These are phyloP conservation scores for Rhododendron kiyosumense DNA, from an alignment of 148 eudicot species.

Conservation along the genomic window DNA sequence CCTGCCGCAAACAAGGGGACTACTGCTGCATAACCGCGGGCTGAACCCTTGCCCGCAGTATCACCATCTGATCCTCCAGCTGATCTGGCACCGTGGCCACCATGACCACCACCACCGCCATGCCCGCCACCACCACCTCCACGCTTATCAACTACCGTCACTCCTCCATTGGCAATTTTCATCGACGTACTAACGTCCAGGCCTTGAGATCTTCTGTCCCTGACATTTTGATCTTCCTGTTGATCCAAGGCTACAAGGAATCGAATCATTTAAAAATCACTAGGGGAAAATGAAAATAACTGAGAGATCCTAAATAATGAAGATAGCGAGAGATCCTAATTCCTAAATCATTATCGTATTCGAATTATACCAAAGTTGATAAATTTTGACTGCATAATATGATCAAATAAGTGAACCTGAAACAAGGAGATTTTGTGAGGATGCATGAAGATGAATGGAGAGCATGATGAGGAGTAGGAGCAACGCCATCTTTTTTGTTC, in stretches of 20 bases:
- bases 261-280: not conserved
- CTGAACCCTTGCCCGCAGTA: not conserved
- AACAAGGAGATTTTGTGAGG: not conserved
- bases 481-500: not conserved
- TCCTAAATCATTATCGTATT: not conserved
- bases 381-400: not conserved
- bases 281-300: not conserved
- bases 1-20: slow-evolving; percentile 7
- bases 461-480: not conserved
- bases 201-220: not conserved
- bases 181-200: not conserved
- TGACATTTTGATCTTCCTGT: not conserved
- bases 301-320: not conserved
- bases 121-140: slow-evolving; percentile 1
- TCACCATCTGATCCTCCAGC: not conserved
- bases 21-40: not conserved
- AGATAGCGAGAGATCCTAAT: not conserved
- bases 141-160: not conserved
- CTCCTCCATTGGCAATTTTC: not conserved
- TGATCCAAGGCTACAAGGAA: not conserved
- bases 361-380: not conserved
- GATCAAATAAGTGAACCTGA: not conserved
- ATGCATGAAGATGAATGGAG: not conserved
- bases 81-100: not conserved
- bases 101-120: not conserved